Evolutionary conservation across 2,329 filamentous ascomycete species (phyloP).

Genomic region (Botrytis hyacinthi): DNA sequence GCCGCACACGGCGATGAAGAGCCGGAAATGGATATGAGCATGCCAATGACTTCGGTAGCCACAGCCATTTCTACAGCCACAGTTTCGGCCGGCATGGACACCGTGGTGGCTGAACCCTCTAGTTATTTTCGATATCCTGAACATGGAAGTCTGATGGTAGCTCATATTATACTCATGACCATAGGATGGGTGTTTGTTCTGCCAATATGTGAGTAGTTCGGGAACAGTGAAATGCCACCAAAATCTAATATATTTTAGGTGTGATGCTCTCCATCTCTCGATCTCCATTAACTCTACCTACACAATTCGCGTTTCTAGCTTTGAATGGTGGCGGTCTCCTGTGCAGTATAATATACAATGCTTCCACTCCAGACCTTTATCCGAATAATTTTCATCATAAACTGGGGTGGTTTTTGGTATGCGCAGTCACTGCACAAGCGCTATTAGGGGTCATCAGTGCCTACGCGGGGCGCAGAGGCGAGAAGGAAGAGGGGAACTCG

Average conservation of each 20-base stretch:
- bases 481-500: conserved; percentile 45
- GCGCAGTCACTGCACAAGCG: conserved; percentile 68
- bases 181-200: conserved; percentile 67
- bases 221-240: background rate
- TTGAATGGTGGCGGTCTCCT: conserved; percentile 64
- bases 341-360: conserved; percentile 70
- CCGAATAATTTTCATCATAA: conserved; percentile 85
- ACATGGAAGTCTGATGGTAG: conserved; percentile 43
- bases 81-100: background rate
- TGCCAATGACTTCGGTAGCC: conserved; percentile 17
- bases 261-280: conserved; percentile 83
- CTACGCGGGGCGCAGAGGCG: conserved; percentile 35
- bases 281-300: conserved; percentile 68
- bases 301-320: conserved; percentile 66
- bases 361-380: conserved; percentile 80
- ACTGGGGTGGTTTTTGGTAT: conserved; percentile 80
- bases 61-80: conserved; percentile 12
- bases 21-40: conserved; percentile 33
- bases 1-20: conserved; percentile 29
- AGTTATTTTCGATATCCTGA: conserved; percentile 45
- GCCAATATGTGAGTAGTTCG: conserved; percentile 57
- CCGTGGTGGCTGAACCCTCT: conserved; percentile 33
- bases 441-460: conserved; percentile 47
- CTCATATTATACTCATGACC: conserved; percentile 67
- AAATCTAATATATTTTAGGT: conserved; percentile 27